phyloP scores from a whole-genome alignment of 306 rosid genomes.

The Senna tora region DNA sequence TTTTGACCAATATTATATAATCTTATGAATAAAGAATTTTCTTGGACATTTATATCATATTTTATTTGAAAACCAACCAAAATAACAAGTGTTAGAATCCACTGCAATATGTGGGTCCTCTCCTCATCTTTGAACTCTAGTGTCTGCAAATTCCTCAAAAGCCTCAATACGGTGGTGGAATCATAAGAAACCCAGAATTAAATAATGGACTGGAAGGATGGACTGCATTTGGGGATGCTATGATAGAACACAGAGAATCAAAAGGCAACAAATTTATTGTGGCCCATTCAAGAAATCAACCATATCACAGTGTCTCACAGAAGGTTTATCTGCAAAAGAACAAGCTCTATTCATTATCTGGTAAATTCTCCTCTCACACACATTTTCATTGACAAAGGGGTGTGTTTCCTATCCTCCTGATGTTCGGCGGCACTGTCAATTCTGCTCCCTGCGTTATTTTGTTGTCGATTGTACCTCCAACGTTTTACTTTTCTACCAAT shows the following conservation, averaged over 20 bases:
- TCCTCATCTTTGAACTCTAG: conserved; percentile 35
- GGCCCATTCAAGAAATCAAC: conserved; percentile 53
- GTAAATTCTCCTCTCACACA: no score
- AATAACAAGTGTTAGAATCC: no score
- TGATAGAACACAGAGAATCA: conserved; percentile 51
- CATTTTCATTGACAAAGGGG: no score
- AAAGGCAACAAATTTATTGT: conserved; percentile 62
- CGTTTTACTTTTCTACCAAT: no score
- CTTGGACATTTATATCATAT: no score
- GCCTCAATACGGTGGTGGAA: conserved; percentile 77
- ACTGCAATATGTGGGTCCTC: not conserved
- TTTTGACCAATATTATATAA: no score
- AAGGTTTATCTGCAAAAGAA: conserved; percentile 44
- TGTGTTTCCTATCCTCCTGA: no score
- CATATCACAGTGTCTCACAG: conserved; percentile 56
- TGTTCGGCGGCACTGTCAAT: no score
- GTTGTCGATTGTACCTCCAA: no score
- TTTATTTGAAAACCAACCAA: no score
- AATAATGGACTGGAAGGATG: conserved; percentile 67
- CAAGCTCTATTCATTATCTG: conserved; percentile 60
- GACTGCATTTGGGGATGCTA: conserved; percentile 54
- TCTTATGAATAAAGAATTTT: no score
- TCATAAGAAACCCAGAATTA: conserved; percentile 66
- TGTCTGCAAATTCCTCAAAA: conserved; percentile 52
- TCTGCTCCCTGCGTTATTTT: no score